Evolutionary conservation across 1,284 basidiomycete species (phyloP).

Genomic region (Pseudozyma sp.): DNA sequence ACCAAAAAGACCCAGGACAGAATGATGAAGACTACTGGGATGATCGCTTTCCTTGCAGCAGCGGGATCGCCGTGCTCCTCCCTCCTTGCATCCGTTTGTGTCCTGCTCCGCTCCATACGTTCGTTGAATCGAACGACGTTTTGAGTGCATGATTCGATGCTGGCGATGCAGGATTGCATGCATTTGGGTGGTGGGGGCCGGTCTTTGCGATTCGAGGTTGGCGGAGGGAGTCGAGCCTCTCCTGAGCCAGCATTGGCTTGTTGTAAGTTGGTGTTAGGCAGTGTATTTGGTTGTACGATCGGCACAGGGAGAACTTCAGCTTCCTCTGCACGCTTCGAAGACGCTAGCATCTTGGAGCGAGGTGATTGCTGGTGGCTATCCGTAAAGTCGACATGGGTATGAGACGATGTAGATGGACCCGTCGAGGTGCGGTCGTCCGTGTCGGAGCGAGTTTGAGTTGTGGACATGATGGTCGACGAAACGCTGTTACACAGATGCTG

Average conservation of each 20-base stretch:
- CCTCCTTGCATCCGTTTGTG: slow-evolving; percentile 23
- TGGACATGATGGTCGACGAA: slow-evolving; percentile 8
- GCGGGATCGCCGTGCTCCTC: slow-evolving; percentile 43
- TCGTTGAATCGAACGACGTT: slow-evolving; percentile 49
- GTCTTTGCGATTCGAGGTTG: background rate
- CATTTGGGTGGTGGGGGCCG: slow-evolving; percentile 48
- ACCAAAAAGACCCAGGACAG: slow-evolving; percentile 61
- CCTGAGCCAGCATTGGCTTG: too few relatives aligned
- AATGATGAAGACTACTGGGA: slow-evolving; percentile 54
- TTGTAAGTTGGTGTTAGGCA: too few relatives aligned
- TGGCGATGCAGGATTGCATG: slow-evolving; percentile 39
- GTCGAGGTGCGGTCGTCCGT: slow-evolving; percentile 24
- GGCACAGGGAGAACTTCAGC: background rate
- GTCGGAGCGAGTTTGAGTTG: slow-evolving; percentile 13
- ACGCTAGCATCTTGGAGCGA: slow-evolving; percentile 15
- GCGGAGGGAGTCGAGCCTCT: too few relatives aligned
- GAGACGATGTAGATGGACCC: slow-evolving; percentile 31
- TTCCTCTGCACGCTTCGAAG: background rate
- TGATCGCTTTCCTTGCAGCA: slow-evolving; percentile 45
- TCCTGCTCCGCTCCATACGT: slow-evolving; percentile 33
- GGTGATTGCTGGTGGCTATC: slow-evolving; percentile 14
- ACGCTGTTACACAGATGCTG: background rate
- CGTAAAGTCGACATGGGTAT: slow-evolving; percentile 31
- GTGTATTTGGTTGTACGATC: too few relatives aligned
- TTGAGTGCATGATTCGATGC: slow-evolving; percentile 45